Evolutionary conservation across 2,329 filamentous ascomycete genomes (phyloP), one percentile per base, ranked within the genome.

Genomic region (Nemania sp.): DNA sequence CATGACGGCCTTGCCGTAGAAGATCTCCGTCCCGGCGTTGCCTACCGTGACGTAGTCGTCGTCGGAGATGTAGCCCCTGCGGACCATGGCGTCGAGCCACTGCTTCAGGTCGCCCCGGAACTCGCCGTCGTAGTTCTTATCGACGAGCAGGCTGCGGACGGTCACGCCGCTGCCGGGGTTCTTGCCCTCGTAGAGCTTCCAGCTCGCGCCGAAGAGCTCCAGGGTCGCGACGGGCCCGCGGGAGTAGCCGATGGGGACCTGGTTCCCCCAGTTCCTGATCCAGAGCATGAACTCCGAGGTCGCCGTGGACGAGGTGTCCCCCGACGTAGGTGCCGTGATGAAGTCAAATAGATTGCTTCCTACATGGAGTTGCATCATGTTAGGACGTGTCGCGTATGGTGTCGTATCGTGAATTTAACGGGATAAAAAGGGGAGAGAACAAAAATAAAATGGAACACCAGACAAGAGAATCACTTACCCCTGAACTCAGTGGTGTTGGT

Each of bases 221-320:
- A 68, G 32, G 2, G 62, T 67, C 2, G 65, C 65, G 18, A 68
- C 65, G 29, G 65, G 65, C 5, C 66, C 66, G 2, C 46, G 42
- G 7, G 58, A 51, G 45, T 62, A 68, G 1, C 66, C 67, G 55
- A 69, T 66, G 11, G 67, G 67, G 4, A 67, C 58, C 47, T 69
- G 67, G 18, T 61, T 55, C 18, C 65, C 67, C 67, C 64, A 66
- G 58, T 60, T 66, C n/a, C 59, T 15, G 40, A 69, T 45, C 62
- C 63, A 69, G 0, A 69, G 65, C 67, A 69, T 69, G 58, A 69
- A 67, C 56, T 69, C 67, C 10, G 62, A 63, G 4, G 62, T 58
- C 2, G 61, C 57, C 0, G 62, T 64, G 2, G 63, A 66, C 3
- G 48, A 40, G 4, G 21, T 15, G 57, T 68, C 66, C 9, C 58